Evolutionary conservation across 1,284 basidiomycete species (phyloP).

Genomic region (Ganoderma resinaceum): DNA sequence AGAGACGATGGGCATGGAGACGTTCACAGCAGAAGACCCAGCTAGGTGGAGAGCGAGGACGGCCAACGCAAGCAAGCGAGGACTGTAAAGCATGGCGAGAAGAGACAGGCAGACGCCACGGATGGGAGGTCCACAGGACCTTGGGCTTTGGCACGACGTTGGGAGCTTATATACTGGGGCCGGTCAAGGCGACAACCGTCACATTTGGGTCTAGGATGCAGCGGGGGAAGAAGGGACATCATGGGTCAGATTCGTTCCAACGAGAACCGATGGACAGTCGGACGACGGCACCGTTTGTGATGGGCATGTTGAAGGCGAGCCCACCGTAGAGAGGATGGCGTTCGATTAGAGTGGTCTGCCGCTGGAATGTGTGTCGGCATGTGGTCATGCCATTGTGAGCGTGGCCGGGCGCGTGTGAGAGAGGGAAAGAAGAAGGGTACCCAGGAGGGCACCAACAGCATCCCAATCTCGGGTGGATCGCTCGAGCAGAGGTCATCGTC

Average conservation of each 20-base stretch:
- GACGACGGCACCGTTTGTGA: neutral
- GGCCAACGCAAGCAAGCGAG: neutral
- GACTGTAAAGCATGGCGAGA: neutral
- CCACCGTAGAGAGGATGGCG: neutral
- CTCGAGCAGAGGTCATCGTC: neutral
- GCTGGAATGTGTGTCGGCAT: neutral
- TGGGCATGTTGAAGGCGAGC: neutral
- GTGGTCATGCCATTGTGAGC: neutral
- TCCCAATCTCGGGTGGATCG: neutral
- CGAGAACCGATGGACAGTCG: neutral
- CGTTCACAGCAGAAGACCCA: constrained; percentile 24
- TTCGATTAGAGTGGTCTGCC: neutral
- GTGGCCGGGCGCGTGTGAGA: neutral
- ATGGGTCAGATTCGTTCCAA: neutral
- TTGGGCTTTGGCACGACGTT: neutral
- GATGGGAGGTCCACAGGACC: neutral
- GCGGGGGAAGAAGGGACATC: neutral
- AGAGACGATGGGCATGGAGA: constrained; percentile 29
- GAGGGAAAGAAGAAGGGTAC: neutral
- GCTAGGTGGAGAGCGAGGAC: neutral
- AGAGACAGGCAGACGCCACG: neutral
- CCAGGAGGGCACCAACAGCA: neutral
- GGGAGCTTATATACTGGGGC: neutral
- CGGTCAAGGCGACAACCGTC: neutral
- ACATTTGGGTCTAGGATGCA: neutral